These are phyloP conservation scores for Sphagnum magellanicum DNA, from an alignment of 228 moss, liverwort and hornwort genomes.

Conservation along the genomic window DNA sequence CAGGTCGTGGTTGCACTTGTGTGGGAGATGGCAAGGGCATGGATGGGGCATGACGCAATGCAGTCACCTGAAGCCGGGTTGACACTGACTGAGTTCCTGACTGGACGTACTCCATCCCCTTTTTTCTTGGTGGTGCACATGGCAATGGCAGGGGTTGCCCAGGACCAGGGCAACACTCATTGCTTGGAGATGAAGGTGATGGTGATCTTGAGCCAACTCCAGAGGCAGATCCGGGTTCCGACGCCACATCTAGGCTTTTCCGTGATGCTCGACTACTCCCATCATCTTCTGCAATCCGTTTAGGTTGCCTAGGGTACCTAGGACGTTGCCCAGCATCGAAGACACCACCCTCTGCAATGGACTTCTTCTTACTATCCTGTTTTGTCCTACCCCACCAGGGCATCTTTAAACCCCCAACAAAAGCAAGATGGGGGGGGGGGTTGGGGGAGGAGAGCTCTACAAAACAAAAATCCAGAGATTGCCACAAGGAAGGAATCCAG, in stretches of 20 bases:
- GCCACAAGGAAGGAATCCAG: no score
- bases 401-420: slow-evolving; percentile 44
- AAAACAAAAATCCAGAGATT: no score
- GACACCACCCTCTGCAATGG: slow-evolving; percentile 42
- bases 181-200: slow-evolving; percentile 80
- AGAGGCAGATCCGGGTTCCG: slow-evolving; percentile 80
- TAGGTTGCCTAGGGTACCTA: slow-evolving; percentile 38
- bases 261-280: slow-evolving; percentile 45
- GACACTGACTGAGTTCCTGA: slow-evolving; percentile 39
- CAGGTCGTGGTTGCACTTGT: slow-evolving; percentile 19
- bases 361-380: slow-evolving; percentile 73
- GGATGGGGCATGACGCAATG: slow-evolving; percentile 48
- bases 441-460: no score
- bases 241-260: slow-evolving; percentile 64
- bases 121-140: slow-evolving; percentile 51
- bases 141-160: slow-evolving; percentile 87
- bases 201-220: slow-evolving; percentile 85
- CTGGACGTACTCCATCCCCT: slow-evolving; percentile 48
- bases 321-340: slow-evolving; percentile 65
- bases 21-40: slow-evolving; percentile 55
- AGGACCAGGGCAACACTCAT: slow-evolving; percentile 50
- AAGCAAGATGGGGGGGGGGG: no score
- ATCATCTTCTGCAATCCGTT: slow-evolving; percentile 52
- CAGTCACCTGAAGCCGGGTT: slow-evolving; percentile 20
- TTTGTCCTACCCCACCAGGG: slow-evolving; percentile 89